Evolutionary conservation across 805 yeast species (phyloP).

Genomic region (Deakozyma indianensis): DNA sequence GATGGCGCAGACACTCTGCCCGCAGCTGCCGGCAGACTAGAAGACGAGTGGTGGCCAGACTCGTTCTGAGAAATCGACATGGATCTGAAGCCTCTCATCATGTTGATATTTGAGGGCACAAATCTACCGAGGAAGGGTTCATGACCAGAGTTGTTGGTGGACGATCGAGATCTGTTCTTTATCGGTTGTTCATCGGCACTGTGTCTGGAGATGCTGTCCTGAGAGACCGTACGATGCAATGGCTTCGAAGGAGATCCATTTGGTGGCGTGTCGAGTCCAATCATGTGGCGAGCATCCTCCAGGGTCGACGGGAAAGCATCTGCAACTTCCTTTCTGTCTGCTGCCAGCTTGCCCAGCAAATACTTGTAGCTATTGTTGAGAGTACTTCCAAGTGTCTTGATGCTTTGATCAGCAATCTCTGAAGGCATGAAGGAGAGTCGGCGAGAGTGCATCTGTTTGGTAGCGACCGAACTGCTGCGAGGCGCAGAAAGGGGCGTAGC

Average conservation of each 20-base stretch:
- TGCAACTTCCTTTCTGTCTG: slow-evolving; percentile 6
- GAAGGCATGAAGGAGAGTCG: slow-evolving; percentile 16
- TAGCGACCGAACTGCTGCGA: slow-evolving; percentile 6
- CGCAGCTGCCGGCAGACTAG: slow-evolving; percentile 2
- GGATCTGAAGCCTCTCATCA: slow-evolving; percentile 1
- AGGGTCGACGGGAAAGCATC: slow-evolving; percentile 12
- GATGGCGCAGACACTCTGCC: slow-evolving; percentile 10
- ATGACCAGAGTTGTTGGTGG: not conserved
- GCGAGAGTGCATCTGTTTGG: slow-evolving; percentile 10
- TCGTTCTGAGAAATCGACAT: not conserved
- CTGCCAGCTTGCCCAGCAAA: slow-evolving; percentile 13
- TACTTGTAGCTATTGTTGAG: slow-evolving; percentile 21
- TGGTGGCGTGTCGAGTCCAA: slow-evolving; percentile 11
- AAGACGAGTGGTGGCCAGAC: slow-evolving; percentile 3
- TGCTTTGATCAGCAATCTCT: slow-evolving; percentile 15
- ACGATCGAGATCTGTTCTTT: not conserved
- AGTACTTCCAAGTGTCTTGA: slow-evolving; percentile 20
- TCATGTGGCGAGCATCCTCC: slow-evolving; percentile 13
- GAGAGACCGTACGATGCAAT: not conserved
- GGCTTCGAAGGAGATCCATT: slow-evolving; percentile 1
- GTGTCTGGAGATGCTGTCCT: slow-evolving; percentile 2
- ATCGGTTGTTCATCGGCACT: not conserved
- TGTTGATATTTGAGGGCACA: slow-evolving; percentile 4
- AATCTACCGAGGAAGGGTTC: slow-evolving; percentile 3
- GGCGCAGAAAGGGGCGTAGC: slow-evolving; percentile 2